A percentile compares a stretch with the other conserved stretches of the same genome.
Evolutionary conservation across 768 basidiomycete genomes (phyloP).

Genomic region (Kwoniella europaea): DNA sequence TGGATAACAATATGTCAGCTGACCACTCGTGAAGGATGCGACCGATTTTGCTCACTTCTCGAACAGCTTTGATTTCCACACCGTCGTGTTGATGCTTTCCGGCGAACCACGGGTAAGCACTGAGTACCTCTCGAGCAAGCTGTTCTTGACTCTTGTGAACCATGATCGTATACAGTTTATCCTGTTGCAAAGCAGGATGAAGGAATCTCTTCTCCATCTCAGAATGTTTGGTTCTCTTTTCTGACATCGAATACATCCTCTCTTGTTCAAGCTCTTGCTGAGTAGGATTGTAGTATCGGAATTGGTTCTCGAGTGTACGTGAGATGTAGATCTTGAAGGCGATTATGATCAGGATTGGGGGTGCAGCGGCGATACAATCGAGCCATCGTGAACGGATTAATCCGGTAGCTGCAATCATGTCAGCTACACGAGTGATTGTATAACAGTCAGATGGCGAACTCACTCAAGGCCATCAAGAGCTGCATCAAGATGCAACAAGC

Average conservation of each 20-base stretch:
- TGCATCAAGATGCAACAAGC: conserved; percentile 85
- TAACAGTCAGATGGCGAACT: conserved; percentile 53
- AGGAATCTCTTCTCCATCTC: conserved; percentile 93
- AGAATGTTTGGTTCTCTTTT: conserved; percentile 76
- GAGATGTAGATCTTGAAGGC: conserved; percentile 84
- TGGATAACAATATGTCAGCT: conserved; percentile 22
- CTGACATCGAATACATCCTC: conserved; percentile 65
- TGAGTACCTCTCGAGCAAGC: conserved; percentile 56
- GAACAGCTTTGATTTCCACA: conserved; percentile 56
- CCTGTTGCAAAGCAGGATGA: conserved; percentile 85
- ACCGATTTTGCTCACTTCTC: conserved; percentile 39
- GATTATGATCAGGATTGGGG: conserved; percentile 77
- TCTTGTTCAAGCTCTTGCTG: conserved; percentile 66
- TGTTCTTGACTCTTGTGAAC: conserved; percentile 59
- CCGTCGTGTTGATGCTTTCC: conserved; percentile 42
- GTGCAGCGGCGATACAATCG: conserved; percentile 75
- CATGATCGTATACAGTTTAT: conserved; percentile 67
- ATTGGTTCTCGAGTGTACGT: conserved; percentile 69
- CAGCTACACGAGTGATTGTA: neutral
- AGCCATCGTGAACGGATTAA: conserved; percentile 72
- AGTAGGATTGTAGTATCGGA: conserved; percentile 83
- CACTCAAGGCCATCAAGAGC: conserved; percentile 68
- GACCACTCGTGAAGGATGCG: neutral
- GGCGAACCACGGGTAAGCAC: conserved; percentile 56
- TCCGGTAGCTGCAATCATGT: conserved; percentile 60